These are phyloP conservation scores for Populus ilicifolia DNA, from an alignment of 345 rosid species.

Conservation along the genomic window DNA sequence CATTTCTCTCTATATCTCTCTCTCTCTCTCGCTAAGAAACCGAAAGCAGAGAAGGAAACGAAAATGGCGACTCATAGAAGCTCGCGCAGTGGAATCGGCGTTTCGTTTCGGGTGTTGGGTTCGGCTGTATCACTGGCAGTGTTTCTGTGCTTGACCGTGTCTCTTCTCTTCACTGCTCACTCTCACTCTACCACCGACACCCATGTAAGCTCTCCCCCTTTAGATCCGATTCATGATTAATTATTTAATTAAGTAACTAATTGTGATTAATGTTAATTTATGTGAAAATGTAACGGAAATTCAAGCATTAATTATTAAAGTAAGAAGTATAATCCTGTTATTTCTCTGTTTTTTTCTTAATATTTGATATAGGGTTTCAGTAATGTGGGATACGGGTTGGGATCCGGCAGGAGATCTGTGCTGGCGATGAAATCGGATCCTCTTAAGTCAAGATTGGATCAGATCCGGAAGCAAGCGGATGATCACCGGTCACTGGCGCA, in stretches of 20 bases:
- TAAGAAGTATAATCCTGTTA: not conserved
- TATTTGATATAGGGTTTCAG: constrained; percentile 37
- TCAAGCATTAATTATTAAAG: not conserved
- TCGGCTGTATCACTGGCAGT: constrained; percentile 39
- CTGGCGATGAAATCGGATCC: constrained; percentile 87
- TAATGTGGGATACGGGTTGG: constrained; percentile 38
- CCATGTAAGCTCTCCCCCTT: constrained; percentile 11
- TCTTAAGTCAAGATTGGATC: constrained; percentile 75
- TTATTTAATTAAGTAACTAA: not conserved
- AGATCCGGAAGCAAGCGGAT: constrained; percentile 96
- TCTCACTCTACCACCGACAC: constrained; percentile 41
- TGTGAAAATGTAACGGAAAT: constrained; percentile 1
- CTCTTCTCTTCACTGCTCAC: constrained; percentile 49
- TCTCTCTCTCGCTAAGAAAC: no score
- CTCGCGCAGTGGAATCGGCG: constrained; percentile 30
- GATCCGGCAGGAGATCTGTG: constrained; percentile 65
- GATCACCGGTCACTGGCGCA: constrained; percentile 75
- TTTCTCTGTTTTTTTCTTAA: no score
- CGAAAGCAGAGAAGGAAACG: no score
- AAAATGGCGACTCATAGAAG: constrained; percentile 54
- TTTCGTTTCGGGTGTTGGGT: constrained; percentile 41
- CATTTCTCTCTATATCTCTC: no score
- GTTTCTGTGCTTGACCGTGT: constrained; percentile 47
- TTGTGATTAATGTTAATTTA: not conserved
- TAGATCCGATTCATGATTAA: not conserved